Base-by-base conservation (phyloP, 495 filamentous ascomycete genomes). In the Astrothelium macrocarpum region DNA sequence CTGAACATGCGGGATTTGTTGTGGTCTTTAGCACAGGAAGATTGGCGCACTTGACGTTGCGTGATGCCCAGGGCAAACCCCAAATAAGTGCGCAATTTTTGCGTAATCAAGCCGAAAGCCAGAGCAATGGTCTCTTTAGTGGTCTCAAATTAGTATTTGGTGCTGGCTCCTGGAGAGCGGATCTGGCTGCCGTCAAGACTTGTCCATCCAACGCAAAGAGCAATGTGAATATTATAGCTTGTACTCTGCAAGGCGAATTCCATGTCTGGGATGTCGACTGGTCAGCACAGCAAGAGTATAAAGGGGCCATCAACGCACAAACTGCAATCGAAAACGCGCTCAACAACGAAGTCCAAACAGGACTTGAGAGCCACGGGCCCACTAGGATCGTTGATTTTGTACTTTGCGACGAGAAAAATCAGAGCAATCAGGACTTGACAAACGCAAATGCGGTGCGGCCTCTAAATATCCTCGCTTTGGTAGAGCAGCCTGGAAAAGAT, bases 261-360 rank as follows among this genome's bases (percentile, higher is more conserved):
- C 86, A 94, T 63, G 81, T 86, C 12, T 98, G 94, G 94, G 87
- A 89, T 70, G 80, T 95, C 3, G 90, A 90, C 69, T 87, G 91
- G 73, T 87, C 89, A 39, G 91, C 91, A 31, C 87, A 81, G 23
- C 81, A 83, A 62, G 75, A 77, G 2, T 71, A 84, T 43, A 81
- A 79, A 65, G 76, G 73, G 59, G 80, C 84, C 59, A 74, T 78
- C 26, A 80, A 85, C 68, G 69, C 78, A 11, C 78, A 78, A 64
- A 66, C 71, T n/a, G 63, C 69, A 14, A 73, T 76, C 43, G 75
- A 74, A 25, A 32, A 60, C 16, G 66, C 65, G 53, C 43, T 66
- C 53, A 65, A 34, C 53, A 56, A 34, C n/a, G 49, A 29, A 9
- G 25, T 0, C 7, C 25, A 12, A 11, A 29, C 49, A 2, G 25